Evolutionary conservation across 2,329 filamentous ascomycete genomes (phyloP).

Genomic region (Exophiala sp.): DNA sequence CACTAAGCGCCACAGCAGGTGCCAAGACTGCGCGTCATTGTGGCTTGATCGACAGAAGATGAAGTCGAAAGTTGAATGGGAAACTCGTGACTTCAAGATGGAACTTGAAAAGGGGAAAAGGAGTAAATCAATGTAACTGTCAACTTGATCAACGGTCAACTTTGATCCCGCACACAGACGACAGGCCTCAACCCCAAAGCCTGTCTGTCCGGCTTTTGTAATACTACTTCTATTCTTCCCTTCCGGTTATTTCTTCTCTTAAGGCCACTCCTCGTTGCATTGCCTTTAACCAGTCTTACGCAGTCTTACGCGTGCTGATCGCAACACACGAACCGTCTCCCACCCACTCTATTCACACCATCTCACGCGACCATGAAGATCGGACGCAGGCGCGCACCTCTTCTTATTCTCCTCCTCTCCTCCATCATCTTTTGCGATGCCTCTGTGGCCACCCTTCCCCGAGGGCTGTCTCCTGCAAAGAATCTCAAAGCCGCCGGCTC

Average conservation of each 20-base stretch:
- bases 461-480: conserved; percentile 6
- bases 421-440: conserved; percentile 30
- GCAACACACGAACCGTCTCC: not conserved
- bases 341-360: not conserved
- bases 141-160: not conserved
- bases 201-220: not conserved
- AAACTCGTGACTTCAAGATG: not conserved
- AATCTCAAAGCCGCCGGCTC: conserved; percentile 6
- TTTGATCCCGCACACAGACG: not conserved
- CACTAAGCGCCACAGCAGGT: not conserved
- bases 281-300: not conserved
- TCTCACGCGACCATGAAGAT: conserved; percentile 33
- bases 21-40: not conserved
- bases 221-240: not conserved
- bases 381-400: conserved; percentile 29
- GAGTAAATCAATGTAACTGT: not conserved
- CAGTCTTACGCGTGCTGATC: too few relatives aligned
- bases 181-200: not conserved
- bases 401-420: conserved; percentile 36
- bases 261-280: too few relatives aligned
- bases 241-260: not conserved
- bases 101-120: not conserved
- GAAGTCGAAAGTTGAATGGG: not conserved
- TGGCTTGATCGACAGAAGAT: not conserved
- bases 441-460: conserved; percentile 19